Percentiles rank a stretch among this genome's conserved stretches.
Conservation (phyloP, 2,329 filamentous ascomycete genomes). For the Sporothrix dimorphospora region DNA sequence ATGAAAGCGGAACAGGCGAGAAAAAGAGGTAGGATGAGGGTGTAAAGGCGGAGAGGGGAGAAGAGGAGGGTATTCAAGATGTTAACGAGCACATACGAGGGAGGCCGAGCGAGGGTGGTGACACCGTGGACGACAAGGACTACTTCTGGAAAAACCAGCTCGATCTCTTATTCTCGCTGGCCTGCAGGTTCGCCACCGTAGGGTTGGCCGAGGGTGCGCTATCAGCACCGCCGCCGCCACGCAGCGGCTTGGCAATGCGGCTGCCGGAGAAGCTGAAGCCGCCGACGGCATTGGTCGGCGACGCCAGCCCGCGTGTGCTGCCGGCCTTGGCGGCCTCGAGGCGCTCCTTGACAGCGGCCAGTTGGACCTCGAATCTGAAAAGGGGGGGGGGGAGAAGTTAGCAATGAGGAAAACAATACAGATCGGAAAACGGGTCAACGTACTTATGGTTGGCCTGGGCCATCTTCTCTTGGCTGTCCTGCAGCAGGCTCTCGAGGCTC, state of each 20-base stretch:
- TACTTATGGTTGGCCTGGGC: slow-evolving; percentile 97
- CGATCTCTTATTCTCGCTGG: slow-evolving; percentile 69
- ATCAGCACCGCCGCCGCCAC: slow-evolving; percentile 61
- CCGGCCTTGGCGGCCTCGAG: slow-evolving; percentile 93
- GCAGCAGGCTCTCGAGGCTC: slow-evolving; percentile 85
- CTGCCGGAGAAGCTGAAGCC: slow-evolving; percentile 75
- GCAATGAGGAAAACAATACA: neutral
- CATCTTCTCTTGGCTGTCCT: slow-evolving; percentile 98
- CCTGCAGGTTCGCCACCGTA: slow-evolving; percentile 60
- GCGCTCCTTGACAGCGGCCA: slow-evolving; percentile 95
- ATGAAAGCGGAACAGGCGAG: neutral
- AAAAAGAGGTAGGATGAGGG: neutral
- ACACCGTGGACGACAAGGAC: neutral
- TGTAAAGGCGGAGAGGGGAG: neutral
- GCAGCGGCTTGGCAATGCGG: slow-evolving; percentile 70
- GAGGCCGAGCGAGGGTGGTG: neutral
- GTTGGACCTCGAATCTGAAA: slow-evolving; percentile 96
- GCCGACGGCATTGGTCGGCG: slow-evolving; percentile 56
- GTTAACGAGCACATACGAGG: neutral
- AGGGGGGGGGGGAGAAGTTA: neutral
- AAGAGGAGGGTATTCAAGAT: slow-evolving; percentile 4
- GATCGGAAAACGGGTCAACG: slow-evolving; percentile 38
- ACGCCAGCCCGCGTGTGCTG: slow-evolving; percentile 80
- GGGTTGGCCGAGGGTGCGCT: slow-evolving; percentile 53
- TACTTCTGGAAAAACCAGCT: slow-evolving; percentile 47